Base-by-base conservation (phyloP, 495 filamentous ascomycete species). In the Penicillium nucicola region DNA sequence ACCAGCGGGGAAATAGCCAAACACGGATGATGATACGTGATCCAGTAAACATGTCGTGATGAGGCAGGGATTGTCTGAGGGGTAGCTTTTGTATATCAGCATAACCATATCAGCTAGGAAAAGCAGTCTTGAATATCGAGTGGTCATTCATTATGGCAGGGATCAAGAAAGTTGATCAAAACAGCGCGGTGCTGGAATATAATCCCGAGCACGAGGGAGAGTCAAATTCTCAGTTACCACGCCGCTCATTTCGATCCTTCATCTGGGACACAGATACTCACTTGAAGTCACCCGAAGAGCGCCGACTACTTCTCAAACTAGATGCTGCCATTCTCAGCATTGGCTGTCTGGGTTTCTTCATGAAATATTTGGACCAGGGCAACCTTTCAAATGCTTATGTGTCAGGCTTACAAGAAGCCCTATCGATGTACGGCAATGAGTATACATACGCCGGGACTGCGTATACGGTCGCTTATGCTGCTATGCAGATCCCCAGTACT, bases 281-380 rank as follows among this genome's bases (percentile, higher is more conserved):
- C 44, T 8, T 45, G 5, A 69, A 62, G 19, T 53, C 62, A n/a
- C 33, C 42, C 31, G 64, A 69, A 36, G 69, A 72, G 38, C 56
- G 46, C 39, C 50, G 51, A 22, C 53, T 72, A 8, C 58, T 72
- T 13, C 54, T 54, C 32, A 72, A 72, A 37, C 53, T 74, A 11
- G 70, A 74, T 48, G 30, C 58, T 17, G 46, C 61, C 4, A 65
- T 74, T 42, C 61, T 74, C 14, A 64, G 44, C 17, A 61, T 69
- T 48, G 60, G 61, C 17, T 70, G 69, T 49, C 43, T 73, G 18
- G 61, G 61, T 12, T 73, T 67, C 42, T 71, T 73, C 55, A 58
- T 66, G 48, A 62, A 66, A 15, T 47, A 47, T 30, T 56, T 69
- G 8, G 68, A 68, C 52, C 69, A 66, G 15, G 58, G 52, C 13